phyloP scores from a whole-genome alignment of 257 asterid genomes.

The Solanum medicagineum region DNA sequence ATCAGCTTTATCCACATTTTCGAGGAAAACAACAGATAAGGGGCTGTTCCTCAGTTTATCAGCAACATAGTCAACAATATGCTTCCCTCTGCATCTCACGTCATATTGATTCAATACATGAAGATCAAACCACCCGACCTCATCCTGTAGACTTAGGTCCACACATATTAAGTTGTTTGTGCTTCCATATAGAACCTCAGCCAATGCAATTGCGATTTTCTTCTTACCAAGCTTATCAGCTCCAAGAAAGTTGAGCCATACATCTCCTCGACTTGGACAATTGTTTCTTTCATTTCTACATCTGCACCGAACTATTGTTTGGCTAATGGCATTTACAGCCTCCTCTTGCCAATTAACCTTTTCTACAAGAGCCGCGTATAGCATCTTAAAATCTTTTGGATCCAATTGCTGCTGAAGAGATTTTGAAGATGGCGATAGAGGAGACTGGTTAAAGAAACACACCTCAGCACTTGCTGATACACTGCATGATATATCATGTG shows the following conservation, averaged over 20 bases:
- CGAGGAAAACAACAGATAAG: conserved; percentile 48
- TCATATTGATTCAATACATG: conserved; percentile 23
- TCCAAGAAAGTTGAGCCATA: conserved; percentile 62
- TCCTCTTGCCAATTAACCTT: conserved; percentile 57
- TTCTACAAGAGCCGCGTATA: conserved; percentile 36
- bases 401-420: conserved; percentile 6
- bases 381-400: conserved; percentile 39
- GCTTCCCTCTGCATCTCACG: conserved; percentile 37
- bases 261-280: conserved; percentile 25
- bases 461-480: neutral
- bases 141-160: conserved; percentile 43
- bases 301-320: conserved; percentile 24
- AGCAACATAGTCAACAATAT: conserved; percentile 54
- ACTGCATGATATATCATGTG: conserved; percentile 5
- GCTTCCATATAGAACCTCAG: conserved; percentile 51
- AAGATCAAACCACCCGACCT: conserved; percentile 8
- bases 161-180: conserved; percentile 36
- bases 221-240: conserved; percentile 60
- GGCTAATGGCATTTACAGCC: conserved; percentile 39
- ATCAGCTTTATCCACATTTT: conserved; percentile 68
- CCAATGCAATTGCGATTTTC: conserved; percentile 41
- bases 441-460: neutral
- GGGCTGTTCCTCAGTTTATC: conserved; percentile 61
- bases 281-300: conserved; percentile 1
- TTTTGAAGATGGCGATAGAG: conserved; percentile 12